phyloP scores from a whole-genome alignment of 2,329 filamentous ascomycete species.

The Penicillium glabrum region DNA sequence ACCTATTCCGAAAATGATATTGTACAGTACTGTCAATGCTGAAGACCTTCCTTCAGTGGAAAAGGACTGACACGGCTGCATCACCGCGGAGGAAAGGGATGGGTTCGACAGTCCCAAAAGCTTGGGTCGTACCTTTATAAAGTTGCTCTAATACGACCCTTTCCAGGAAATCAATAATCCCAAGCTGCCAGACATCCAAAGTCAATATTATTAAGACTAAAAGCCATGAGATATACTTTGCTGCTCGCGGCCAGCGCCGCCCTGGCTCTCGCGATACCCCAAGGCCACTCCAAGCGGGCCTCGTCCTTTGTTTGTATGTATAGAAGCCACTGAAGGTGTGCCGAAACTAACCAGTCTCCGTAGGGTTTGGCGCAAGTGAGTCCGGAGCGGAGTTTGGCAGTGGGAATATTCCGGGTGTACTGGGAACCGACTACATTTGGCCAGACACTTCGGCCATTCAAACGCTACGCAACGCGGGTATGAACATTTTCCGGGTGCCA shows the following conservation, averaged over 20 bases:
- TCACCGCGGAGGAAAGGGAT: background rate
- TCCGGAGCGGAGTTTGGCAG: constrained; percentile 10
- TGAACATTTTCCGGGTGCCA: constrained; percentile 28
- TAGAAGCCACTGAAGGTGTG: background rate
- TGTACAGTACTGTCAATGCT: background rate
- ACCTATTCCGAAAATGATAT: background rate
- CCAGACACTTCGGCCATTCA: constrained; percentile 22
- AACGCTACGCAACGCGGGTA: constrained; percentile 19
- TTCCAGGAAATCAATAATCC: background rate
- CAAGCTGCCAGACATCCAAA: background rate
- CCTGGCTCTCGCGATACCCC: constrained; percentile 10
- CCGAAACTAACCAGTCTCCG: background rate
- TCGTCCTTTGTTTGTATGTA: constrained; percentile 12
- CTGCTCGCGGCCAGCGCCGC: constrained; percentile 6
- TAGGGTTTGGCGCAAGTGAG: constrained; percentile 10
- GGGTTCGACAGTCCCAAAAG: background rate
- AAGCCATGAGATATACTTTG: constrained; percentile 9
- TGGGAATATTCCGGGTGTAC: constrained; percentile 4
- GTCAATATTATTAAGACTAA: background rate
- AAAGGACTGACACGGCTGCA: background rate
- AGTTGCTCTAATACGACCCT: background rate
- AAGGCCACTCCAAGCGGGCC: constrained; percentile 8
- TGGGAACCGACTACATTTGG: constrained; percentile 23
- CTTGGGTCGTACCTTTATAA: background rate
- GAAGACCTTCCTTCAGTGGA: background rate